Conservation (phyloP, 1,284 basidiomycete genomes). For the Kalmanozyma brasiliensis region DNA sequence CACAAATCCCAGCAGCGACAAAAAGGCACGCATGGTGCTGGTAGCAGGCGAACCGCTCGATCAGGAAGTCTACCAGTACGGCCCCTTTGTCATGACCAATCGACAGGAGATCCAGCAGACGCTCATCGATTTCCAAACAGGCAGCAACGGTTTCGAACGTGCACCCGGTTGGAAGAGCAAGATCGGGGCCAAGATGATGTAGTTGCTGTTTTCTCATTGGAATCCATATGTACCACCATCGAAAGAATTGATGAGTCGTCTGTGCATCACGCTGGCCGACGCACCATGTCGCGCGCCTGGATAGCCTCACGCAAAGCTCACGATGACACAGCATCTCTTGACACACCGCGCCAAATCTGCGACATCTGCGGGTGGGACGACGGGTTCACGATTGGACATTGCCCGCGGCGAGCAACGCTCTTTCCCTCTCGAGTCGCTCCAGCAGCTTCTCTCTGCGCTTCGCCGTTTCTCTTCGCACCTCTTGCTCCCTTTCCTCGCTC, state of each 20-base stretch:
- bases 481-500: not conserved
- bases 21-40: slow-evolving; percentile 62
- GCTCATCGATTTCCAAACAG: slow-evolving; percentile 82
- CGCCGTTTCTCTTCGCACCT: not conserved
- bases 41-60: slow-evolving; percentile 88
- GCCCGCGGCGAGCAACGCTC: not conserved
- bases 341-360: no score
- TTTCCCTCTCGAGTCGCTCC: not conserved
- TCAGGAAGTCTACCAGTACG: slow-evolving; percentile 86
- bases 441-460: not conserved
- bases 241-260: no score
- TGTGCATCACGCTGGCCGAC: no score
- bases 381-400: no score
- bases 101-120: slow-evolving; percentile 84
- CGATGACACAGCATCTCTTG: no score
- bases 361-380: no score
- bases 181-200: slow-evolving; percentile 70
- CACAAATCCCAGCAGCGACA: slow-evolving; percentile 66
- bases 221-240: no score
- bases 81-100: slow-evolving; percentile 80
- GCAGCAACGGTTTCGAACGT: slow-evolving; percentile 88
- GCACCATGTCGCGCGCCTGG: no score
- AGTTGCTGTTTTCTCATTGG: not conserved
- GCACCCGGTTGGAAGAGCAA: slow-evolving; percentile 86
- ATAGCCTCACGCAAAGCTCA: no score